These are phyloP conservation scores for Leccinellum rugosiceps DNA, from an alignment of 768 basidiomycete species.

Conservation along the genomic window DNA sequence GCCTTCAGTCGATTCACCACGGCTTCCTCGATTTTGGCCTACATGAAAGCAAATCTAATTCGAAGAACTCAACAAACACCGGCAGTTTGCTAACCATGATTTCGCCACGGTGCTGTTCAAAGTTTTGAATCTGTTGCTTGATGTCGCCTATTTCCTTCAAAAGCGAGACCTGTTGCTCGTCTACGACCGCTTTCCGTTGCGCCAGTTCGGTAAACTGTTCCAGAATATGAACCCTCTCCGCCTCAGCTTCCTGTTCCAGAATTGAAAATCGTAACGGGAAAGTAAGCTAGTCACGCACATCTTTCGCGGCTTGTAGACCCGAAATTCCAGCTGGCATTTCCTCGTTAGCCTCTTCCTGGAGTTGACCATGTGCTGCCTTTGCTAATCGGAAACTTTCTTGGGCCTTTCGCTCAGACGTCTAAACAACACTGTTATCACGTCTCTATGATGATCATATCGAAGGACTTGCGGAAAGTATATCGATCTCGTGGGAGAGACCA, in stretches of 20 bases:
- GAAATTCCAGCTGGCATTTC: constrained; percentile 65
- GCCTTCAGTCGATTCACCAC: constrained; percentile 48
- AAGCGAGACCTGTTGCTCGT: constrained; percentile 43
- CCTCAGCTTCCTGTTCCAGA: constrained; percentile 47
- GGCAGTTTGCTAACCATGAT: constrained; percentile 40
- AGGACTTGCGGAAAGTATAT: constrained; percentile 35
- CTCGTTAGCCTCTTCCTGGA: constrained; percentile 64
- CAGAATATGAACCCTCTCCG: constrained; percentile 45
- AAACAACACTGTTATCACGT: background rate
- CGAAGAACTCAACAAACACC: background rate
- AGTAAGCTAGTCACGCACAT: constrained; percentile 36
- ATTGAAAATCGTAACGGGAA: background rate
- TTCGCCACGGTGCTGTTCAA: constrained; percentile 40
- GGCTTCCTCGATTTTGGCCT: constrained; percentile 52
- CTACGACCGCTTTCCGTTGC: constrained; percentile 44
- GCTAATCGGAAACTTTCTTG: constrained; percentile 29
- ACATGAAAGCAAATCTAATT: background rate
- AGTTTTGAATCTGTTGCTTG: constrained; percentile 49
- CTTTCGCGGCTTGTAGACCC: constrained; percentile 51
- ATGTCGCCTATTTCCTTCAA: constrained; percentile 44
- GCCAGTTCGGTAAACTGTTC: constrained; percentile 49
- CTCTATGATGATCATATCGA: background rate
- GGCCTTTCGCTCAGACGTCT: constrained; percentile 22
- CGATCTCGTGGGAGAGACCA: constrained; percentile 27
- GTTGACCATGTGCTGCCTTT: constrained; percentile 35